phyloP scores from a whole-genome alignment of 1,284 basidiomycete genomes.

The Takashimella tepidaria region DNA sequence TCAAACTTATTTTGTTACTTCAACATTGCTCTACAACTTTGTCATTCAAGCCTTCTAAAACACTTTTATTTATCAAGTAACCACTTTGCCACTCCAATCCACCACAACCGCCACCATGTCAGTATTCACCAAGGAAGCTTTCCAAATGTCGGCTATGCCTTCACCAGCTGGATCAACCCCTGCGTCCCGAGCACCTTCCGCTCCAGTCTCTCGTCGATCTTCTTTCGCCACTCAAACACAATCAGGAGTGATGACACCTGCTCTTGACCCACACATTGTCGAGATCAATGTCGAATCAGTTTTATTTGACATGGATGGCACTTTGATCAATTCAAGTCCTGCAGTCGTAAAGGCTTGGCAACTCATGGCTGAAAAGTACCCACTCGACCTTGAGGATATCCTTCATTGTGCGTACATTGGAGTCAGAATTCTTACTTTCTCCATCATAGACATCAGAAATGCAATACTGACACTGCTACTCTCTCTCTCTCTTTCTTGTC shows the following conservation, averaged over 20 bases:
- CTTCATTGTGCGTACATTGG: constrained; percentile 37
- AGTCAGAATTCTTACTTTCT: constrained; percentile 8
- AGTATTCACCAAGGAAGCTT: constrained; percentile 48
- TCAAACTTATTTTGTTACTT: neutral
- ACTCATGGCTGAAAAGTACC: constrained; percentile 41
- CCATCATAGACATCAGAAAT: no score
- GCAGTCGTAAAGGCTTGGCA: constrained; percentile 48
- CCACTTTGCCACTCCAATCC: constrained; percentile 3
- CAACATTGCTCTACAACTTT: neutral
- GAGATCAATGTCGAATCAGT: constrained; percentile 48
- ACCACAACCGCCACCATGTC: constrained; percentile 34
- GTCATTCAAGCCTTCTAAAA: neutral
- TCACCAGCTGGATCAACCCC: constrained; percentile 31
- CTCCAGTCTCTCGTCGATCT: constrained; percentile 23
- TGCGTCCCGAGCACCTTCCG: constrained; percentile 21
- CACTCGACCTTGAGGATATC: constrained; percentile 45
- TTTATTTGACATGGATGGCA: constrained; percentile 48
- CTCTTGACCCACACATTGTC: constrained; percentile 59
- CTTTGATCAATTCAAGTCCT: constrained; percentile 44
- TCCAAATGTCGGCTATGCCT: constrained; percentile 47
- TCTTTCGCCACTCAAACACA: constrained; percentile 31
- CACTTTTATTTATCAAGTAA: constrained; percentile 1
- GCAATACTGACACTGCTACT: neutral
- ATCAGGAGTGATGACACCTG: constrained; percentile 62
- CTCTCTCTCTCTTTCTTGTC: neutral